Conservation (phyloP, 495 filamentous ascomycete species). For the Cudoniella acicularis region DNA sequence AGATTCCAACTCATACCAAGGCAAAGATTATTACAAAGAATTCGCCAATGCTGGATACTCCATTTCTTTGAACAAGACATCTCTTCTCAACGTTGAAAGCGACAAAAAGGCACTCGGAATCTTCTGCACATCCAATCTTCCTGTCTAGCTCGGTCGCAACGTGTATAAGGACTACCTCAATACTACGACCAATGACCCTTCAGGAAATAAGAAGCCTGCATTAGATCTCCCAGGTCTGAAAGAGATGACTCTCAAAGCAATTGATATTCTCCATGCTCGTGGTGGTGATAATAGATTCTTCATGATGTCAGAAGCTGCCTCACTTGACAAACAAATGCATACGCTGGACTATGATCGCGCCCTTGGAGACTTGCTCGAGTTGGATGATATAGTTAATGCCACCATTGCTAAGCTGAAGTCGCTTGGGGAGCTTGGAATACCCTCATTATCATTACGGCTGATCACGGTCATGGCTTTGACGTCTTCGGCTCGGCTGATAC, state of each 20-base stretch:
- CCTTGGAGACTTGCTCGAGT: constrained; percentile 69
- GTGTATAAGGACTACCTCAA: constrained; percentile 61
- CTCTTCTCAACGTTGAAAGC: constrained; percentile 47
- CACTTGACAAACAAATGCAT: constrained; percentile 74
- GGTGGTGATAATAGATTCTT: constrained; percentile 65
- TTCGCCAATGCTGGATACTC: constrained; percentile 44
- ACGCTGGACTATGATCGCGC: constrained; percentile 71
- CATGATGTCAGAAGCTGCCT: constrained; percentile 73
- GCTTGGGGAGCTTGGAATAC: constrained; percentile 58
- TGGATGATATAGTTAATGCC: constrained; percentile 68
- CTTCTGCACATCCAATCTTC: constrained; percentile 61
- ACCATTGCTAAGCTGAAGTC: constrained; percentile 58
- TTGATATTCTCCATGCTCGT: constrained; percentile 63
- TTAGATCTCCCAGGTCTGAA: constrained; percentile 68
- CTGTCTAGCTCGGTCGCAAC: constrained; percentile 71
- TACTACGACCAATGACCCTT: constrained; percentile 57
- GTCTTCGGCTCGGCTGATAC: constrained; percentile 54
- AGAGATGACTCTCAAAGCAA: constrained; percentile 77
- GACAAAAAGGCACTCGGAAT: constrained; percentile 60
- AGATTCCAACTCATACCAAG: constrained; percentile 45
- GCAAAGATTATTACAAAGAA: constrained; percentile 62
- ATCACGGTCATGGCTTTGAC: constrained; percentile 77
- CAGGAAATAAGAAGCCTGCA: constrained; percentile 52
- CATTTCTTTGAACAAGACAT: constrained; percentile 63
- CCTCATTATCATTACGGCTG: constrained; percentile 66